phyloP scores from a whole-genome alignment of 2,329 filamentous ascomycete species.

The Epichloe brachyelytri region DNA sequence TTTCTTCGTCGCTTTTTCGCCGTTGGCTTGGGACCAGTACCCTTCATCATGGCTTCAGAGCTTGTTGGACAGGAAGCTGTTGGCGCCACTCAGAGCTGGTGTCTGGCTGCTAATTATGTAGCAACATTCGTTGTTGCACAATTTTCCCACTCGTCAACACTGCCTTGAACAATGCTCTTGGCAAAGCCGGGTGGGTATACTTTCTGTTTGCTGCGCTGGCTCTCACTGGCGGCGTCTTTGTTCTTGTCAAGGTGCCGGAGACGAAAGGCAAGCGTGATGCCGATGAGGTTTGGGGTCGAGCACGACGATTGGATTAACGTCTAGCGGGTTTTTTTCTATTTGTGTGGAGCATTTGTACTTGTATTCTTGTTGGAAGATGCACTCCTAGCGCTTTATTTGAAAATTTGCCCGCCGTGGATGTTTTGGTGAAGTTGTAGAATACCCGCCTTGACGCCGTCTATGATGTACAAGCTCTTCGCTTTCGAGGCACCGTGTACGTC shows the following conservation, averaged over 20 bases:
- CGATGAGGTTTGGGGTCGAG: slow-evolving; percentile 83
- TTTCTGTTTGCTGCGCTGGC: slow-evolving; percentile 80
- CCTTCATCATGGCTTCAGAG: slow-evolving; percentile 87
- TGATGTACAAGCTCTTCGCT: slow-evolving; percentile 34
- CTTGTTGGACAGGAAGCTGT: slow-evolving; percentile 84
- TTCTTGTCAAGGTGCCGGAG: slow-evolving; percentile 66
- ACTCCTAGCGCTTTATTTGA: slow-evolving; percentile 10
- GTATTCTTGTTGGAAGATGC: not conserved
- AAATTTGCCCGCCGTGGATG: slow-evolving; percentile 30
- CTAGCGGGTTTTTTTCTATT: not conserved
- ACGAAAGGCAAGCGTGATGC: slow-evolving; percentile 72
- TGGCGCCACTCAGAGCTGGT: slow-evolving; percentile 82
- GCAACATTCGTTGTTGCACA: slow-evolving; percentile 88
- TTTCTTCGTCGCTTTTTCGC: slow-evolving; percentile 84
- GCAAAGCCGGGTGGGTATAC: slow-evolving; percentile 72
- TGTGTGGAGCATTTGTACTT: not conserved
- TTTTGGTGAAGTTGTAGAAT: slow-evolving; percentile 47
- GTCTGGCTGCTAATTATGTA: slow-evolving; percentile 74
- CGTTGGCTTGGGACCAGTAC: slow-evolving; percentile 81
- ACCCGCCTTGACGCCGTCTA: slow-evolving; percentile 70
- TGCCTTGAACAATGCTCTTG: slow-evolving; percentile 47
- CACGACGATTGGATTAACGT: slow-evolving; percentile 36
- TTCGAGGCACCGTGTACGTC: slow-evolving; percentile 28
- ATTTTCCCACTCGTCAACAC: slow-evolving; percentile 85
- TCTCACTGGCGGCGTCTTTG: slow-evolving; percentile 54